Conservation (phyloP, 169 alveolate species). For the Neospora caninum region DNA sequence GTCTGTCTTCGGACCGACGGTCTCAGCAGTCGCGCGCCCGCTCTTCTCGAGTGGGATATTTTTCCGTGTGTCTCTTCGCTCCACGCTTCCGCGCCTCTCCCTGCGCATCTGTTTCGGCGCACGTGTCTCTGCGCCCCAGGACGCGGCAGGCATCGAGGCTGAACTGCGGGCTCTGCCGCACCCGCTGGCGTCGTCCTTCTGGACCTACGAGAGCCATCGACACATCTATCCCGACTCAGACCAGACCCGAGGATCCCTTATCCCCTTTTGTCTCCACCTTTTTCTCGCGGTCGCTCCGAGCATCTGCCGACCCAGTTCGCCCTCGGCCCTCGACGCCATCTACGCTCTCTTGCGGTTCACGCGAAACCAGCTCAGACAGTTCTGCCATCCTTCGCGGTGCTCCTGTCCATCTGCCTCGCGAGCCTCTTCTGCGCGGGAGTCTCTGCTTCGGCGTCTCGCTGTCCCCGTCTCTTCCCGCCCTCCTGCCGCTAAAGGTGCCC, state of each 20-base stretch:
- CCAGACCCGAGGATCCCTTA: neutral
- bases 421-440: neutral
- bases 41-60: too few relatives aligned
- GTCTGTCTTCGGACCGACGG: neutral
- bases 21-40: too few relatives aligned
- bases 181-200: neutral
- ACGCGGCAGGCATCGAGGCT: neutral
- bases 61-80: too few relatives aligned
- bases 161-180: neutral
- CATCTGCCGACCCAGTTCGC: neutral
- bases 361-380: neutral
- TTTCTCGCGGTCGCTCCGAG: neutral
- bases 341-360: neutral
- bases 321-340: neutral
- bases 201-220: neutral
- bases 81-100: too few relatives aligned
- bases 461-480: neutral
- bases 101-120: too few relatives aligned
- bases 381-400: neutral
- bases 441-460: neutral
- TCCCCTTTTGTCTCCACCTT: constrained; percentile 21
- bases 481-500: neutral
- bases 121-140: neutral
- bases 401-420: neutral
- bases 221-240: neutral